Percentiles rank a stretch among this genome's conserved stretches.
phyloP scores from a whole-genome alignment of 164 flowering plant genomes.

The Tetracentron sinense region DNA sequence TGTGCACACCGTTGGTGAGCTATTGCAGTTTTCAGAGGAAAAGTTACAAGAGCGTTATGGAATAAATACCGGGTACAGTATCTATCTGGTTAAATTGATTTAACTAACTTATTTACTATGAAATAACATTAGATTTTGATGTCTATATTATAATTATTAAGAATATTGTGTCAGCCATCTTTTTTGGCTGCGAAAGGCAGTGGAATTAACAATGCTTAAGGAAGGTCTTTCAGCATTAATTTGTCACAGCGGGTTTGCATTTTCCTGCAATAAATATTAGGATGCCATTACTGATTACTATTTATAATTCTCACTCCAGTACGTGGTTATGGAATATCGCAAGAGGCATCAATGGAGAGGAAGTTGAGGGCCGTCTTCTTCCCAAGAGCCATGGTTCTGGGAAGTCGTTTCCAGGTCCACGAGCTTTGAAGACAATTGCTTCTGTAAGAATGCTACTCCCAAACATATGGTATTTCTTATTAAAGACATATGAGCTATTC shows the following conservation, averaged over 20 bases:
- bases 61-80: constrained; percentile 75
- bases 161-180: too few species aligned
- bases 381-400: constrained; percentile 99
- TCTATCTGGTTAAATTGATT: neutral
- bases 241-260: neutral
- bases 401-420: constrained; percentile 89
- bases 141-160: neutral
- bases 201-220: neutral
- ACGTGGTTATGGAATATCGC: constrained; percentile 98
- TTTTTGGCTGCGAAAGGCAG: neutral
- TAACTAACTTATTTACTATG: neutral
- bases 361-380: constrained; percentile 86
- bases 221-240: neutral
- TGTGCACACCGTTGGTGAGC: constrained; percentile 81
- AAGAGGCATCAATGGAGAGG: constrained; percentile 90
- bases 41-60: constrained; percentile 89
- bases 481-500: neutral
- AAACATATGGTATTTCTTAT: neutral
- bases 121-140: neutral
- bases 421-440: constrained; percentile 61
- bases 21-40: constrained; percentile 75
- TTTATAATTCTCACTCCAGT: constrained; percentile 33
- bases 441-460: constrained; percentile 44
- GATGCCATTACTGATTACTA: constrained; percentile 9
- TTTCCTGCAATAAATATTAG: constrained; percentile 2